Evolutionary conservation across 2,329 filamentous ascomycete species (phyloP), one percentile per base, ranked within the genome.

Genomic region (Colletotrichum musicola): DNA sequence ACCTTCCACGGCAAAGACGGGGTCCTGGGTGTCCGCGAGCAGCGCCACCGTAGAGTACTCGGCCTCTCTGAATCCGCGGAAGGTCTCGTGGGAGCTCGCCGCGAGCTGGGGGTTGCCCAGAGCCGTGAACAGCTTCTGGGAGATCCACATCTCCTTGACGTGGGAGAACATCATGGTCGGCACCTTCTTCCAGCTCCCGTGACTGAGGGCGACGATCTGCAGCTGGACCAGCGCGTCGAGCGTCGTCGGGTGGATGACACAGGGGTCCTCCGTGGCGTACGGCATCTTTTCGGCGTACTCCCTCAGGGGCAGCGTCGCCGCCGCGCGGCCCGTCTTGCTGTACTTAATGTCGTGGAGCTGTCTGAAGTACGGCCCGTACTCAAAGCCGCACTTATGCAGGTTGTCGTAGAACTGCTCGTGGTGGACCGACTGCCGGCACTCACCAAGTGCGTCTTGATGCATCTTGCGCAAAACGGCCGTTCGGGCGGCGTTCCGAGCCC

Each of bases 291-390:
- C n/a, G 3, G 40, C 16, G 13, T 58, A 64, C 27, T 68, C 51
- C 18, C 53, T 58, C 30, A 47, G 13, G 4, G 42, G 38, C 51
- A 59, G 57, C 2, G 18, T 62, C 12, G 57, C 63, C 12, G 63
- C n/a, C 16, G 62, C 38, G 49, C 54, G 54, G 4, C 47, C 62
- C 9, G 25, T 30, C 46, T 44, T 35, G 42, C 50, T 40, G 50
- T 66, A 66, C 0, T 5, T 13, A 25, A 69, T 69, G 14, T 71
- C 53, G 13, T 30, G 25, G 5, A 71, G 53, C 18, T 49, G 58
- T 5, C 47, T 50, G 38, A 71, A 71, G 16, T 51, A 68, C 4
- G 59, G 40, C 2, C 70, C 68, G 5, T 67, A 71, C n/a, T 63
- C 44, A 18, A 71, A 53, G 1, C 68, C 68, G 20, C 38, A 42